A percentile compares a stretch with the other conserved stretches of the same genome.
Evolutionary conservation across 169 alveolate species (phyloP).

Genomic region (Perkinsus olseni): DNA sequence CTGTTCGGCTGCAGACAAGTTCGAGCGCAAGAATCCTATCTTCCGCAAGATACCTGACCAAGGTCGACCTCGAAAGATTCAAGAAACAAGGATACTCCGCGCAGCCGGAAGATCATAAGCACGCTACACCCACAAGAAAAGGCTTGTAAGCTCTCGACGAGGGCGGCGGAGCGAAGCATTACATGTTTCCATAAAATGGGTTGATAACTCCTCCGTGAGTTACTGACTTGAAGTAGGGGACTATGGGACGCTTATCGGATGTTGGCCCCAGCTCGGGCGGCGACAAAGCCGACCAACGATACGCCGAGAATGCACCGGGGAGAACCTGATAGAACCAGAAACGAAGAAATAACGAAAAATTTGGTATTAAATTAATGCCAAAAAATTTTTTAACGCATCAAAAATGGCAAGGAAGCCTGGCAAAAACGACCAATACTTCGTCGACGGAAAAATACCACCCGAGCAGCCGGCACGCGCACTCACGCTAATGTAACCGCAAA

Average conservation of each 20-base stretch:
- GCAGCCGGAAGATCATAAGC: too few species aligned
- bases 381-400: not conserved
- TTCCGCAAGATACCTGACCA: conserved; percentile 17
- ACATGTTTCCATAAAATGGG: conserved; percentile 21
- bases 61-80: too few species aligned
- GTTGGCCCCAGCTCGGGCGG: not conserved
- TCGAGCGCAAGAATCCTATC: conserved; percentile 23
- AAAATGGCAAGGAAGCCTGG: not conserved
- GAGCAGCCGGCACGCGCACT: not conserved
- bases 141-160: too few species aligned
- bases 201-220: conserved; percentile 10
- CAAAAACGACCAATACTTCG: too few species aligned
- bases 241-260: conserved; percentile 9
- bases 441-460: too few species aligned
- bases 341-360: not conserved
- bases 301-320: conserved; percentile 34
- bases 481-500: conserved; percentile 21
- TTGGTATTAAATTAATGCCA: not conserved
- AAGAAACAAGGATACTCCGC: too few species aligned
- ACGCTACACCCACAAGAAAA: too few species aligned
- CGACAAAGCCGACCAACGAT: conserved; percentile 23
- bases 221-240: conserved; percentile 23
- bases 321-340: not conserved
- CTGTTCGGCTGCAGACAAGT: conserved; percentile 5
- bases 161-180: not conserved